Percentiles rank a stretch among this genome's conserved stretches.
Evolutionary conservation across 2,329 filamentous ascomycete genomes (phyloP).

Genomic region (Tolypocladium inflatum): DNA sequence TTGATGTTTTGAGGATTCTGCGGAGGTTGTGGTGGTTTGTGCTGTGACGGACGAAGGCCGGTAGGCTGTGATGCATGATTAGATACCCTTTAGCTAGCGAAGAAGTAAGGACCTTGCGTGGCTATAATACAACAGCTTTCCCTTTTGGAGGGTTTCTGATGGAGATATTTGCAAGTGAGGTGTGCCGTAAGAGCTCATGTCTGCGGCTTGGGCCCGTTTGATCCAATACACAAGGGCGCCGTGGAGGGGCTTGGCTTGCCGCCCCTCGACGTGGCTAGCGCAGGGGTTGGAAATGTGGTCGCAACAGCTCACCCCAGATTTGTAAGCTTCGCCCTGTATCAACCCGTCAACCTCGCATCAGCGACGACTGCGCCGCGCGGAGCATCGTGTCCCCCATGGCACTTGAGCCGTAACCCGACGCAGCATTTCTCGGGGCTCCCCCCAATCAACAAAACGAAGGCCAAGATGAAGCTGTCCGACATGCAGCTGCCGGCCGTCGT

Average conservation of each 20-base stretch:
- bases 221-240: too few relatives aligned
- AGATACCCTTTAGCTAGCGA: conserved; percentile 5
- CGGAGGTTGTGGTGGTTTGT: not conserved
- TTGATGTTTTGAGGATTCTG: not conserved
- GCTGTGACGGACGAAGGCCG: not conserved
- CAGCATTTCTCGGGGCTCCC: not conserved
- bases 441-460: not conserved
- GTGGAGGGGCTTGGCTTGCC: not conserved
- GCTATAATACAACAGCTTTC: not conserved
- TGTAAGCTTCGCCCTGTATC: not conserved
- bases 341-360: not conserved
- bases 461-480: conserved; percentile 40
- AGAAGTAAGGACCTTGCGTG: not conserved
- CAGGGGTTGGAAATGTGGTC: not conserved
- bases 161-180: too few relatives aligned
- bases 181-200: too few relatives aligned
- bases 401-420: not conserved
- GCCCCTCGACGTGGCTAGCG: too few relatives aligned
- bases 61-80: conserved; percentile 1
- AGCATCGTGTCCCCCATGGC: not conserved
- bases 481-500: conserved; percentile 38
- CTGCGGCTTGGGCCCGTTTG: not conserved
- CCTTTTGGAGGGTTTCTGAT: not conserved
- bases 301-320: not conserved
- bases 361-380: not conserved